Evolutionary conservation across 345 rosid genomes (phyloP).

Genomic region (Arabidopsis arenosa): DNA sequence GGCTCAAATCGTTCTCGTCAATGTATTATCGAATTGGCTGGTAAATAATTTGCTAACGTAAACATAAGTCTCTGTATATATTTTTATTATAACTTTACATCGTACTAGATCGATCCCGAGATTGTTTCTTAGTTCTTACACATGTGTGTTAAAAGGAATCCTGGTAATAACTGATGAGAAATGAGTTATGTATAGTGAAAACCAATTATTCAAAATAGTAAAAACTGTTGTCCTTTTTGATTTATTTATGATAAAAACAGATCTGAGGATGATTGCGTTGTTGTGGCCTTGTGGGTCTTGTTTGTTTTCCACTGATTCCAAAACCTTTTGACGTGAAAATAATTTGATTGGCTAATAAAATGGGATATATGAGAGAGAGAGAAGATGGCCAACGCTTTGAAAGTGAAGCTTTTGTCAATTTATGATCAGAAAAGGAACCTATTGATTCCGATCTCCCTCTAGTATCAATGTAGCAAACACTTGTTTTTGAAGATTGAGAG

Average conservation of each 20-base stretch:
- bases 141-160: no score
- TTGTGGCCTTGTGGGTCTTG: conserved; percentile 32
- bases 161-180: conserved; percentile 20
- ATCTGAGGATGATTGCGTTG: conserved; percentile 37
- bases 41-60: no score
- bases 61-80: no score
- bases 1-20: background rate
- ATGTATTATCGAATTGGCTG: background rate
- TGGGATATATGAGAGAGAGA: conserved; percentile 30
- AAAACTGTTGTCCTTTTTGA: conserved; percentile 11
- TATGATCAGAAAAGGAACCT: conserved; percentile 31
- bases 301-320: conserved; percentile 44
- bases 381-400: conserved; percentile 41
- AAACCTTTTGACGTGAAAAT: conserved; percentile 32
- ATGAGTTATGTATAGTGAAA: conserved; percentile 16
- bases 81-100: no score
- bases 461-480: conserved; percentile 12
- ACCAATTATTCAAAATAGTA: conserved; percentile 35
- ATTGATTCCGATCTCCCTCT: conserved; percentile 30
- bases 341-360: conserved; percentile 36
- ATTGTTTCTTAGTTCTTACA: no score
- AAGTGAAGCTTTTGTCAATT: conserved; percentile 43
- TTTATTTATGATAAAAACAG: conserved; percentile 35
- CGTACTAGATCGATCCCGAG: no score
- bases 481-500: background rate